Percentiles rank a stretch among this genome's conserved stretches.
These are phyloP conservation scores for Fusarium metavorans DNA, from an alignment of 2,329 filamentous ascomycete genomes.

Conservation along the genomic window DNA sequence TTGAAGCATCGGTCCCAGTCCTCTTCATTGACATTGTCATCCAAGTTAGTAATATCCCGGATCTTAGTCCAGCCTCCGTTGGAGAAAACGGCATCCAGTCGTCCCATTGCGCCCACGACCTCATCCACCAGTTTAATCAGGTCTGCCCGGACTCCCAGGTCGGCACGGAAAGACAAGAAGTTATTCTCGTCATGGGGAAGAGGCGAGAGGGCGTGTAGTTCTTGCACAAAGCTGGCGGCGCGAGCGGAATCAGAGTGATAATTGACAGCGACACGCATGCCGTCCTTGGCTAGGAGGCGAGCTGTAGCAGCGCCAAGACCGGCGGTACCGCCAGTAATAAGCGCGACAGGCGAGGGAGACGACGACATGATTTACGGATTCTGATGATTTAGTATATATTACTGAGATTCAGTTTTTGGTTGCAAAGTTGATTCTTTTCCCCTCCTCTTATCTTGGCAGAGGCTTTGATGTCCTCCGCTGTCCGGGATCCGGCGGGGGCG, in stretches of 20 bases:
- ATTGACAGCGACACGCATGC: constrained; percentile 79
- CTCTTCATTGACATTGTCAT: constrained; percentile 66
- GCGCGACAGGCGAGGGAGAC: constrained; percentile 45
- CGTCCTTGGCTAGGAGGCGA: constrained; percentile 74
- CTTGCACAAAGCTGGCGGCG: constrained; percentile 68
- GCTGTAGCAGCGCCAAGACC: constrained; percentile 79
- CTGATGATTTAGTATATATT: not conserved
- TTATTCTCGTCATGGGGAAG: constrained; percentile 35
- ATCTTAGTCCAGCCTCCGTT: constrained; percentile 73
- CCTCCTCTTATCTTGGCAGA: not conserved
- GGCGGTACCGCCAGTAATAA: constrained; percentile 67
- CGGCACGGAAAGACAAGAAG: constrained; percentile 71
- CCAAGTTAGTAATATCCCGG: constrained; percentile 58
- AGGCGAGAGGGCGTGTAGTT: constrained; percentile 63
- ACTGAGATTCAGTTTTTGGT: not conserved
- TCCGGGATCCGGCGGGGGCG: not conserved
- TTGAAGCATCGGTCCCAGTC: constrained; percentile 71
- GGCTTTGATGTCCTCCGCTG: not conserved
- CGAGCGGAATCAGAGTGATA: constrained; percentile 72
- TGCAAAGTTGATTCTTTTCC: not conserved
- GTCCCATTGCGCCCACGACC: constrained; percentile 67
- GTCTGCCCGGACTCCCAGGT: constrained; percentile 71
- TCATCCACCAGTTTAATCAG: constrained; percentile 70
- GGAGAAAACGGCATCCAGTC: constrained; percentile 81
- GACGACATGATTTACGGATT: not conserved